Conservation (phyloP, 192 early-diverging fungal genomes). For the Backusella luteola region DNA sequence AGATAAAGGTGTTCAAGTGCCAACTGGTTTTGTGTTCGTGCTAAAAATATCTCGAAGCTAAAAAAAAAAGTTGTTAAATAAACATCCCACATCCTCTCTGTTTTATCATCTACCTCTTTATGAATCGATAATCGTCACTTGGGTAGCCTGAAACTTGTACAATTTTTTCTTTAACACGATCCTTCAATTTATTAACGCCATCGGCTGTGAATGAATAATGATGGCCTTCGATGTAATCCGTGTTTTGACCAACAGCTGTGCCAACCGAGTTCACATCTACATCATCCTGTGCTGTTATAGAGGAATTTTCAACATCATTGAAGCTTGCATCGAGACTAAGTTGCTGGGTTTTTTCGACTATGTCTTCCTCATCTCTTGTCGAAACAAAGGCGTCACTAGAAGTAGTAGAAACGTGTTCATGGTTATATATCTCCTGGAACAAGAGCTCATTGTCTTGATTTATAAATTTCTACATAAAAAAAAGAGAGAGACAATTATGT, state of each 20-base stretch:
- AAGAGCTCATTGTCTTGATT: conserved; percentile 16
- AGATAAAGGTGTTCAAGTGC: conserved; percentile 10
- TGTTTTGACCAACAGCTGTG: conserved; percentile 10
- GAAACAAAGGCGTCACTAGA: background rate
- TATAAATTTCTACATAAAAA: conserved; percentile 10
- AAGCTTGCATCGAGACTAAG: background rate
- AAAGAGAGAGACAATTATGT: background rate
- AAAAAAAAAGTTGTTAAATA: background rate
- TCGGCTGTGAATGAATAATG: conserved; percentile 14
- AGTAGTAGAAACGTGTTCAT: background rate
- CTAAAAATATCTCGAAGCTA: conserved; percentile 14
- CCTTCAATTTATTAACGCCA: background rate
- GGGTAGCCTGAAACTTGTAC: conserved; percentile 2
- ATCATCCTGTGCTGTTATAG: background rate
- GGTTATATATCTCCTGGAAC: conserved; percentile 6
- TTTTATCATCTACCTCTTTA: background rate
- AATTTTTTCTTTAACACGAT: conserved; percentile 3
- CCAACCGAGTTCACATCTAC: background rate
- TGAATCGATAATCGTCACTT: no score
- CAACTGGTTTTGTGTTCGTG: conserved; percentile 2
- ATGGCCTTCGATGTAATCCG: background rate
- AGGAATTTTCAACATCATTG: background rate
- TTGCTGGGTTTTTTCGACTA: background rate
- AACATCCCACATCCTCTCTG: no score
- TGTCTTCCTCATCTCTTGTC: background rate